phyloP scores from a whole-genome alignment of 441 rosid species.

The Gossypium trilobum region DNA sequence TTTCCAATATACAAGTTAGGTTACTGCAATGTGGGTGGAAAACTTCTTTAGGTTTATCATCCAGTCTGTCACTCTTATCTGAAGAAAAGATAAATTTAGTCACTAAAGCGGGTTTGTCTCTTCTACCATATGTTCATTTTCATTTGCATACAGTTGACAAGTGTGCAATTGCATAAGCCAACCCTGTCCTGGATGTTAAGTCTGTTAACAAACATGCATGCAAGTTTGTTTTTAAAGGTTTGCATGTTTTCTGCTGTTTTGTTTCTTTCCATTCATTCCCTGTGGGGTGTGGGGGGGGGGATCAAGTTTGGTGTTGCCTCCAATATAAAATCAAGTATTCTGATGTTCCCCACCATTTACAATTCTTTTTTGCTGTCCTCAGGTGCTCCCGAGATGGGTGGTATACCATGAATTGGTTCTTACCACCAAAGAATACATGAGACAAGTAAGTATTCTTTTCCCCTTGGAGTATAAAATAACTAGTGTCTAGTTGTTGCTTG shows the following conservation, averaged over 20 bases:
- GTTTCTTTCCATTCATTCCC: neutral
- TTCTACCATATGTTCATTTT: neutral
- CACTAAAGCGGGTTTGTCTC: neutral
- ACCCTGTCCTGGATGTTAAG: neutral
- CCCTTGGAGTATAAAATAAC: neutral
- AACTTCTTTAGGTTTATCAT: neutral
- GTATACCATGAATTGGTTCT: slow-evolving; percentile 85
- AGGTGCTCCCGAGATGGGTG: slow-evolving; percentile 94
- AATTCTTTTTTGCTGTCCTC: slow-evolving; percentile 6
- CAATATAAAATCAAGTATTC: neutral
- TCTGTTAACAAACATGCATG: neutral
- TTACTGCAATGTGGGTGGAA: neutral
- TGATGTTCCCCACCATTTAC: neutral
- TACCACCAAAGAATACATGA: slow-evolving; percentile 88
- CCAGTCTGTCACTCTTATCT: neutral
- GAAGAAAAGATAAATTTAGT: neutral
- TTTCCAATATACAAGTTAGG: neutral
- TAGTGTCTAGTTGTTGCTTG: neutral
- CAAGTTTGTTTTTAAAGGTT: neutral
- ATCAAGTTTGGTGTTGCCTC: neutral
- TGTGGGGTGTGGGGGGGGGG: neutral
- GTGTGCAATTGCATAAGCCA: neutral
- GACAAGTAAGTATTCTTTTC: slow-evolving; percentile 48
- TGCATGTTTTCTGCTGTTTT: neutral
- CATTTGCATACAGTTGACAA: neutral